Evolutionary conservation across 306 rosid genomes (phyloP).

Genomic region (Echinosophora koreensis): DNA sequence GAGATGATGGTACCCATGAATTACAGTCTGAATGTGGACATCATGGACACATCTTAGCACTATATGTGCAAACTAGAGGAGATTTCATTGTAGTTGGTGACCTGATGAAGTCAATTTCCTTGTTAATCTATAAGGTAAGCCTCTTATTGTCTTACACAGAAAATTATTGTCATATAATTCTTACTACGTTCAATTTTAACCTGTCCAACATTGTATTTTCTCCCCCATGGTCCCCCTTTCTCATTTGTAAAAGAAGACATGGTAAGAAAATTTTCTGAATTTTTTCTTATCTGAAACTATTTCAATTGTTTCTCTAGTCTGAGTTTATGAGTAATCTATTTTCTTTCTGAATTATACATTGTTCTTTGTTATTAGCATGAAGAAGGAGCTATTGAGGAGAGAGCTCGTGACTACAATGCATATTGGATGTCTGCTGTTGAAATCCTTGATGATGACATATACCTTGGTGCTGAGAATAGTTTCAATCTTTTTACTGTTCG

Average conservation of each 20-base stretch:
- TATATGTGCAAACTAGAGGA: slow-evolving; percentile 81
- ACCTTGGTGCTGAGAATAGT: slow-evolving; percentile 91
- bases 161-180: not conserved
- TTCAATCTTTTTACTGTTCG: slow-evolving; percentile 52
- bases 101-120: slow-evolving; percentile 77
- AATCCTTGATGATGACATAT: slow-evolving; percentile 92
- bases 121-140: slow-evolving; percentile 78
- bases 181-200: not conserved
- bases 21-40: slow-evolving; percentile 87
- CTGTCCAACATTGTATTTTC: not conserved
- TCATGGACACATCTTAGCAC: slow-evolving; percentile 84
- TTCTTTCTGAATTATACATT: slow-evolving; percentile 12
- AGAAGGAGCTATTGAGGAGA: slow-evolving; percentile 98
- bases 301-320: not conserved
- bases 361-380: slow-evolving; percentile 70
- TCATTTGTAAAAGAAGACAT: not conserved
- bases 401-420: slow-evolving; percentile 95
- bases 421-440: slow-evolving; percentile 98
- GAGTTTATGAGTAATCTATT: not conserved
- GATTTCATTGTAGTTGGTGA: slow-evolving; percentile 85
- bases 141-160: not conserved
- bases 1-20: slow-evolving; percentile 78
- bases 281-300: not conserved
- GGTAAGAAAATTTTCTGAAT: not conserved
- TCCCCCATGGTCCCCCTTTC: not conserved